Conservation (phyloP, 108 stramenopile genomes). For the Aureococcus anophagefferens region DNA sequence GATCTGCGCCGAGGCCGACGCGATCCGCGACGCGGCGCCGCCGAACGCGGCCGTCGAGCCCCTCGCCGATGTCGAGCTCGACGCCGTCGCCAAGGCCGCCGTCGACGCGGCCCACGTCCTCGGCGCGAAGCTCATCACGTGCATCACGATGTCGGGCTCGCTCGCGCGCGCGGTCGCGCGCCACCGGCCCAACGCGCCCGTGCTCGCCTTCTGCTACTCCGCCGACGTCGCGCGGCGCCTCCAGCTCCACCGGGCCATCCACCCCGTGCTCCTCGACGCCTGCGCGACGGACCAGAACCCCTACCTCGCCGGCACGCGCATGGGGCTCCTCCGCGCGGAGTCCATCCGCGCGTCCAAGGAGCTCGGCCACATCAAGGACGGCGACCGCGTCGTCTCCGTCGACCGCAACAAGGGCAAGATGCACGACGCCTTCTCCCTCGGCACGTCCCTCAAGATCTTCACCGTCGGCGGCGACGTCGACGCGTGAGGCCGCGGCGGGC, state of each 20-base stretch:
- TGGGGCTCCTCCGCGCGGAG: conserved; percentile 53
- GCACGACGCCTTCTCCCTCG: background rate
- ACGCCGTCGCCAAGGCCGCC: conserved; percentile 46
- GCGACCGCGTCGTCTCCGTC: conserved; percentile 46
- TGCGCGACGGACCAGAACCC: conserved; percentile 43
- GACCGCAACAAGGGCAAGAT: background rate
- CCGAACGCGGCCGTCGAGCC: conserved; percentile 12
- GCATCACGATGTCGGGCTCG: conserved; percentile 38
- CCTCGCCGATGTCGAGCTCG: conserved; percentile 49
- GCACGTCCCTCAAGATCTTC: background rate
- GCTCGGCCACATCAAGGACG: conserved; percentile 47
- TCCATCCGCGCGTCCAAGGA: conserved; percentile 57
- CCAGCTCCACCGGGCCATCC: conserved; percentile 46
- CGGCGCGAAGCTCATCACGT: conserved; percentile 48
- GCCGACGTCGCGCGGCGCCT: conserved; percentile 56
- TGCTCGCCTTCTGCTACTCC: conserved; percentile 62
- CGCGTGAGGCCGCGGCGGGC: too few species aligned
- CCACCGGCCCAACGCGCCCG: conserved; percentile 62
- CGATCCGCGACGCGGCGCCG: conserved; percentile 34
- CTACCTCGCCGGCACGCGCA: conserved; percentile 29
- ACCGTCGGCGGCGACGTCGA: background rate
- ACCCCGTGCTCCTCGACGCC: conserved; percentile 30
- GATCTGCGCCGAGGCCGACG: conserved; percentile 50
- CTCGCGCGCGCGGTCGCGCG: conserved; percentile 47
- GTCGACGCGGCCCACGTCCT: conserved; percentile 49